Evolutionary conservation across 1,139 yeast genomes (phyloP).

Genomic region (Meyerozyma athensensis): DNA sequence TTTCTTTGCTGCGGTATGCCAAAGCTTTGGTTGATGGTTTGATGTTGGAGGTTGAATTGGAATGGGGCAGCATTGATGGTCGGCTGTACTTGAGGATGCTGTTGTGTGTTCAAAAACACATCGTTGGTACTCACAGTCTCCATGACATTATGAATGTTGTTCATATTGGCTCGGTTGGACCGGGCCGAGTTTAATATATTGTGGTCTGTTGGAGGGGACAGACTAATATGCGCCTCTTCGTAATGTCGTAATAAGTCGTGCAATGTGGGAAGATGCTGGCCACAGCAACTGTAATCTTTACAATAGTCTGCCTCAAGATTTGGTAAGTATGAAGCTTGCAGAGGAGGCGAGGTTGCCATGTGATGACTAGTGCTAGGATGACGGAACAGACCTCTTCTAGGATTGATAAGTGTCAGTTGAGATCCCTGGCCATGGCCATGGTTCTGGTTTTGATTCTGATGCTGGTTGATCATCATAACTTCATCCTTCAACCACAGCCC

Average conservation of each 20-base stretch:
- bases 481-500: constrained; percentile 97
- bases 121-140: constrained; percentile 87
- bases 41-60: constrained; percentile 22
- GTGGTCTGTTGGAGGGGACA: constrained; percentile 52
- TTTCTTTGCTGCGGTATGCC: constrained; percentile 8
- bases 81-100: constrained; percentile 11
- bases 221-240: constrained; percentile 91
- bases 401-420: constrained; percentile 30
- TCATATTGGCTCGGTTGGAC: constrained; percentile 34
- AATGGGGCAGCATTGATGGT: constrained; percentile 14
- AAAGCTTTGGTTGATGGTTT: constrained; percentile 15
- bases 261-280: constrained; percentile 82
- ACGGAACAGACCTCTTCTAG: constrained; percentile 42
- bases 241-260: constrained; percentile 92
- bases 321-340: constrained; percentile 76
- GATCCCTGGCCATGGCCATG: constrained; percentile 14
- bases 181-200: constrained; percentile 30
- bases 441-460: constrained; percentile 10
- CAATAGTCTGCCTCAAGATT: constrained; percentile 94
- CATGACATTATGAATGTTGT: constrained; percentile 45
- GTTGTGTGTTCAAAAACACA: constrained; percentile 57
- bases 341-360: constrained; percentile 58
- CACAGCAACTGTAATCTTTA: constrained; percentile 95
- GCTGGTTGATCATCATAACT: constrained; percentile 50
- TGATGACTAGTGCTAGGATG: constrained; percentile 17